A percentile compares a stretch with the other conserved stretches of the same genome.
phyloP scores from a whole-genome alignment of 192 early-diverging fungal genomes.

The Coemansia sp. region DNA sequence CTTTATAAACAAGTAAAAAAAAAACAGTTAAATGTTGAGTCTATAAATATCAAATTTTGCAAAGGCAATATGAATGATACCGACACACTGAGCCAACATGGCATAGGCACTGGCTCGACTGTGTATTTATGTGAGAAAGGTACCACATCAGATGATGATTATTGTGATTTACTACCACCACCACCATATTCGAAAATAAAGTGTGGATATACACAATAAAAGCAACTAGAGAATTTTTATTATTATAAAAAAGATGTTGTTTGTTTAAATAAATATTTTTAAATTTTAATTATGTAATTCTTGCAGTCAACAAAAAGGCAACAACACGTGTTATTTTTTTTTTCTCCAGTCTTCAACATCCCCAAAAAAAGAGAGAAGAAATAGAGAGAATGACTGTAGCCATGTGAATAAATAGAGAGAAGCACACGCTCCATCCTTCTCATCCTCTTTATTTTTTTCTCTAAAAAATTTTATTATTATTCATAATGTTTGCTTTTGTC shows the following conservation, averaged over 20 bases:
- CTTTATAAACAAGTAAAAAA: background rate
- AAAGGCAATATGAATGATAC: background rate
- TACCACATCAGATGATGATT: background rate
- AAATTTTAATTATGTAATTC: too few species aligned
- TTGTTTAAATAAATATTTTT: too few species aligned
- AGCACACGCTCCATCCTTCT: too few species aligned
- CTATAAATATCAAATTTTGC: background rate
- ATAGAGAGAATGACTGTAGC: background rate
- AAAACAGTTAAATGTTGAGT: background rate
- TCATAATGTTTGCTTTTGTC: background rate
- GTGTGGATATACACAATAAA: background rate
- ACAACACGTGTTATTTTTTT: too few species aligned
- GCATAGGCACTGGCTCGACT: background rate
- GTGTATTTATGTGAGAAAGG: background rate
- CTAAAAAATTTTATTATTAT: background rate
- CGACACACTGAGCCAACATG: background rate
- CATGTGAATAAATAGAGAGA: too few species aligned
- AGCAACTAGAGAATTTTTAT: background rate
- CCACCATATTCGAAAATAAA: background rate
- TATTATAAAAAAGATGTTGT: too few species aligned
- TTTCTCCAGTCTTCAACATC: too few species aligned
- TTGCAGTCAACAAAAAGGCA: too few species aligned
- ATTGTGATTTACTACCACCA: background rate
- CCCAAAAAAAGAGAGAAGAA: too few species aligned
- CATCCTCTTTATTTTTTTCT: background rate